Evolutionary conservation across 345 rosid genomes (phyloP).

Genomic region (Populus deltoides): DNA sequence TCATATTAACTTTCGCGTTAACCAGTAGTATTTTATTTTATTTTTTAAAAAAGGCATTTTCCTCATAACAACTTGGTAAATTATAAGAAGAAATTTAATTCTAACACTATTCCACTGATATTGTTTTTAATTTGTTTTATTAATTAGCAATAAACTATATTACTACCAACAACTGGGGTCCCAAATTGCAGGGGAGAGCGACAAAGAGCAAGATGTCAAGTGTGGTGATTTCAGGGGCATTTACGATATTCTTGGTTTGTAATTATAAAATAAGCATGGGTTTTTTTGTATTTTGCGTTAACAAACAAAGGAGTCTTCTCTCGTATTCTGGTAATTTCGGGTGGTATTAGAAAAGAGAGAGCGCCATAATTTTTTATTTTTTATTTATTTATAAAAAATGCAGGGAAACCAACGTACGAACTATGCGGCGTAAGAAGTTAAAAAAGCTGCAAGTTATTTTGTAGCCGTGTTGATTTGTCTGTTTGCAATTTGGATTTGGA

Average conservation of each 20-base stretch:
- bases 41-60: no score
- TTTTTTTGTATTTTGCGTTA: neutral
- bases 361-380: neutral
- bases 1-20: no score
- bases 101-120: neutral
- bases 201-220: neutral
- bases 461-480: conserved; percentile 32
- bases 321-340: conserved; percentile 20
- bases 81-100: neutral
- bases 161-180: neutral
- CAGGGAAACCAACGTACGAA: conserved; percentile 47
- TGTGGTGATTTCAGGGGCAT: neutral
- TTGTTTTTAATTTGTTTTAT: neutral
- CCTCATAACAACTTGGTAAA: no score
- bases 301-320: neutral
- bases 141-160: neutral
- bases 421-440: conserved; percentile 40
- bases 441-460: conserved; percentile 29
- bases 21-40: no score
- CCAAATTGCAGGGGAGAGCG: neutral
- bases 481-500: conserved; percentile 46
- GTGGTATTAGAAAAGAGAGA: neutral
- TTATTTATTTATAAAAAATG: neutral
- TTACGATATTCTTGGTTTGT: neutral
- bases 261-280: neutral